Evolutionary conservation across 2,329 filamentous ascomycete species (phyloP).

Genomic region (Alternaria gaisen): DNA sequence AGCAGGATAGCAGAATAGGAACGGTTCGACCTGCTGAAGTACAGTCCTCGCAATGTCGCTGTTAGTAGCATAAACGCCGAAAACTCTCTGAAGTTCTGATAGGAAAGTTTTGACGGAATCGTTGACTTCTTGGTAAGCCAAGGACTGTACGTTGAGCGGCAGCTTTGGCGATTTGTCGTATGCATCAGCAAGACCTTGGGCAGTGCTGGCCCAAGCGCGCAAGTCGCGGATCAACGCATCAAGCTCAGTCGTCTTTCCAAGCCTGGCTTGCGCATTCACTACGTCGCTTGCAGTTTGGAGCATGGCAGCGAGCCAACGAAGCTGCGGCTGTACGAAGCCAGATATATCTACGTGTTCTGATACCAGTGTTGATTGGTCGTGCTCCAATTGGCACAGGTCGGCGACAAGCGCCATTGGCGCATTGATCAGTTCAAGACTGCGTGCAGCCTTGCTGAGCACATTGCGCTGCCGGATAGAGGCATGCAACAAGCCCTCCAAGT

Average conservation of each 20-base stretch:
- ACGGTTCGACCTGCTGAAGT: slow-evolving; percentile 71
- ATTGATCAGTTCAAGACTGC: slow-evolving; percentile 50
- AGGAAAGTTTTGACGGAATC: slow-evolving; percentile 25
- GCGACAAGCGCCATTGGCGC: slow-evolving; percentile 49
- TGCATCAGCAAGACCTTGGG: slow-evolving; percentile 26
- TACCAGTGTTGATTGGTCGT: slow-evolving; percentile 26
- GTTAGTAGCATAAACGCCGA: slow-evolving; percentile 29
- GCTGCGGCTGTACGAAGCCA: slow-evolving; percentile 24
- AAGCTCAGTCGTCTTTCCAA: slow-evolving; percentile 59
- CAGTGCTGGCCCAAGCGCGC: slow-evolving; percentile 33
- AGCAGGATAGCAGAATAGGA: slow-evolving; percentile 58
- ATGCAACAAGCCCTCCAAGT: slow-evolving; percentile 84
- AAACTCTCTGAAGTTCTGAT: slow-evolving; percentile 23
- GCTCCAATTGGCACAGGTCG: slow-evolving; percentile 36
- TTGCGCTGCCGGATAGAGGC: slow-evolving; percentile 69
- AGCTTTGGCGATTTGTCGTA: slow-evolving; percentile 35
- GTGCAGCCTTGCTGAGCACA: slow-evolving; percentile 44
- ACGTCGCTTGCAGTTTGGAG: slow-evolving; percentile 69
- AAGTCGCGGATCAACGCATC: slow-evolving; percentile 35
- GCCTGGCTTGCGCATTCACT: slow-evolving; percentile 71
- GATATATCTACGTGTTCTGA: slow-evolving; percentile 21
- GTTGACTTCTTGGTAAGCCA: slow-evolving; percentile 23
- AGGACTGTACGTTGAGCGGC: slow-evolving; percentile 39
- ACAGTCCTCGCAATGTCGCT: slow-evolving; percentile 38
- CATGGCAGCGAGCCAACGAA: slow-evolving; percentile 74